These are phyloP conservation scores for Barbatosphaeria neglecta DNA, from an alignment of 495 filamentous ascomycete genomes.

Conservation along the genomic window DNA sequence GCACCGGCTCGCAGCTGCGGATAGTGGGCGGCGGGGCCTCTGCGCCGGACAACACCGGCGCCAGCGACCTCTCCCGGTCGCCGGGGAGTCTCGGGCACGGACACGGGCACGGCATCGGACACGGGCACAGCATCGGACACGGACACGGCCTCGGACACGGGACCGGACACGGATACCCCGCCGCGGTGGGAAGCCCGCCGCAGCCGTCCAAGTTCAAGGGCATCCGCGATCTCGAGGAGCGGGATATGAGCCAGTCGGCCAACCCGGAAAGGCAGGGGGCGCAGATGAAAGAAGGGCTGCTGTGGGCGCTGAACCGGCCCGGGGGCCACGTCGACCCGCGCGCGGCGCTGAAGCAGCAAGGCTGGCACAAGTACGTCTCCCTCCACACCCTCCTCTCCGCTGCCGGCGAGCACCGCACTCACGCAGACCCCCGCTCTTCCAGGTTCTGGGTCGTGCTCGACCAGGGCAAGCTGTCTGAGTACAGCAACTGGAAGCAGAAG, in stretches of 20 bases:
- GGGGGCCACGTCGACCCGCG: conserved; percentile 93
- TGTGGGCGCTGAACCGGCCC: conserved; percentile 89
- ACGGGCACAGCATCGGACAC: too few relatives aligned
- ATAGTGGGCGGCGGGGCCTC: conserved; percentile 23
- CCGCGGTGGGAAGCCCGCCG: conserved; percentile 32
- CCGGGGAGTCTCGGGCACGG: conserved; percentile 30
- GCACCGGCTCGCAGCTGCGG: conserved; percentile 54
- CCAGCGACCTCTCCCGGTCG: conserved; percentile 27
- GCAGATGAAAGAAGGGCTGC: conserved; percentile 72
- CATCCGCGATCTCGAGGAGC: conserved; percentile 82
- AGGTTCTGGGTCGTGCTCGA: conserved; percentile 99
- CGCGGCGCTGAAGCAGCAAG: conserved; percentile 86
- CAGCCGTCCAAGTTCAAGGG: conserved; percentile 68
- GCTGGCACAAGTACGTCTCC: conserved; percentile 89
- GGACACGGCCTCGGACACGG: too few relatives aligned
- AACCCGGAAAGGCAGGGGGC: conserved; percentile 38
- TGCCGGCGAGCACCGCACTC: conserved; percentile 2
- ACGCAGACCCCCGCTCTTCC: too few relatives aligned
- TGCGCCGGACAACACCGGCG: conserved; percentile 5
- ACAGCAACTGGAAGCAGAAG: conserved; percentile 98
- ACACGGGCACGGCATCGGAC: too few relatives aligned
- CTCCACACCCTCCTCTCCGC: background rate
- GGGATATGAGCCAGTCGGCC: conserved; percentile 39
- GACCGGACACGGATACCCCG: too few relatives aligned
- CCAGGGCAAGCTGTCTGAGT: conserved; percentile 91